phyloP scores from a whole-genome alignment of 805 yeast genomes.

The Starmerella vitae region DNA sequence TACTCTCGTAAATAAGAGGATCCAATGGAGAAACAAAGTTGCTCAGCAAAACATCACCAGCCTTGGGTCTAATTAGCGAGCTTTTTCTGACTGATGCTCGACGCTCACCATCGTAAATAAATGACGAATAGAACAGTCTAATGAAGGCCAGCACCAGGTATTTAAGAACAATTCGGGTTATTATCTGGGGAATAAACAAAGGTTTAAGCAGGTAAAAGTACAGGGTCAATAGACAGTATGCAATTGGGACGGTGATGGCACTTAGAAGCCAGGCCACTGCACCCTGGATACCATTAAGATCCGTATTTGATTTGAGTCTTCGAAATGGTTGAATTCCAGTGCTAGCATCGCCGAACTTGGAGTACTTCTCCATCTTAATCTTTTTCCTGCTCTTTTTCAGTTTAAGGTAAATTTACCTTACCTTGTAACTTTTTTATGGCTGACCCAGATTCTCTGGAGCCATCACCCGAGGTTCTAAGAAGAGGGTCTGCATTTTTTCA shows the following conservation, averaged over 20 bases:
- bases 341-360: conserved; percentile 74
- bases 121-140: conserved; percentile 18
- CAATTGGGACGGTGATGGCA: conserved; percentile 65
- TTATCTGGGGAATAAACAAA: conserved; percentile 8
- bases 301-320: conserved; percentile 30
- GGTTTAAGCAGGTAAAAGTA: conserved; percentile 8
- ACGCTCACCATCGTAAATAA: conserved; percentile 38
- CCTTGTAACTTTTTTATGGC: too few species aligned
- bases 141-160: conserved; percentile 11
- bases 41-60: conserved; percentile 40
- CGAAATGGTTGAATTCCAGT: conserved; percentile 84
- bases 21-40: conserved; percentile 52
- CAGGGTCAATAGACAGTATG: conserved; percentile 48
- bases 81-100: conserved; percentile 30
- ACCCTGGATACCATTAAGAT: conserved; percentile 1
- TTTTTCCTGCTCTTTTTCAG: too few species aligned
- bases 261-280: conserved; percentile 48
- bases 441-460: not conserved
- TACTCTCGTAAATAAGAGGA: conserved; percentile 29
- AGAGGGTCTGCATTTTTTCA: conserved; percentile 57
- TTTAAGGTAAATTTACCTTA: too few species aligned
- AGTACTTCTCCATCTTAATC: conserved; percentile 75
- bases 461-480: not conserved
- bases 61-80: conserved; percentile 13
- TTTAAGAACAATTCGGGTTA: conserved; percentile 8